A percentile compares a stretch with the other conserved stretches of the same genome.
Evolutionary conservation across 225 moss, liverwort and hornwort species (phyloP).

Genomic region (Rhytidiadelphus loreus): DNA sequence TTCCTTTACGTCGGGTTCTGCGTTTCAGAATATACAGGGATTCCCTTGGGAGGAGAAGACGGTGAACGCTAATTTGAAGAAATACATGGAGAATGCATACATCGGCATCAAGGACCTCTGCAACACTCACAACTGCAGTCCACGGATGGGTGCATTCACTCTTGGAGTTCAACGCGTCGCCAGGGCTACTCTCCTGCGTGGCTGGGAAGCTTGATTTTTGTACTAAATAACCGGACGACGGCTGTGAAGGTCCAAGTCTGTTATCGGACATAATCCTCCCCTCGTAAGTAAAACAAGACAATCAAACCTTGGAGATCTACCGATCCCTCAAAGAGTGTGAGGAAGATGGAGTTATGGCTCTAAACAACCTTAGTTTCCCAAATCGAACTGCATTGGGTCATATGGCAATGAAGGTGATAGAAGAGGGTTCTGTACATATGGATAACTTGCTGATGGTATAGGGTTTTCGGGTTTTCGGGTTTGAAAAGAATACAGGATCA

Average conservation of each 20-base stretch:
- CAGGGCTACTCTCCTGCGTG: slow-evolving; percentile 71
- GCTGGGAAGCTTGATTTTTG: slow-evolving; percentile 65
- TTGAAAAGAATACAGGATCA: background rate
- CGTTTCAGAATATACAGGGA: slow-evolving; percentile 73
- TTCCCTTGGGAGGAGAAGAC: slow-evolving; percentile 83
- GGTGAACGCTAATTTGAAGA: slow-evolving; percentile 72
- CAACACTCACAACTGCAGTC: slow-evolving; percentile 63
- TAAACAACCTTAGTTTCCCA: background rate
- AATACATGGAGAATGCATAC: slow-evolving; percentile 78
- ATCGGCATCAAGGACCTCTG: slow-evolving; percentile 49
- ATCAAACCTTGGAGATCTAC: background rate
- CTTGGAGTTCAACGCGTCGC: slow-evolving; percentile 85
- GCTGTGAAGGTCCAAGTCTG: background rate
- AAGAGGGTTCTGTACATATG: too few relatives aligned
- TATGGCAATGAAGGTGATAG: background rate
- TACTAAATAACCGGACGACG: background rate
- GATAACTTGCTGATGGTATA: background rate
- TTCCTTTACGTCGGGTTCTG: background rate
- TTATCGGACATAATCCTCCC: background rate
- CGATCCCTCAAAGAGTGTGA: background rate
- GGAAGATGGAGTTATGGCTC: background rate
- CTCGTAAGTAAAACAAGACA: background rate
- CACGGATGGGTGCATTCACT: slow-evolving; percentile 91
- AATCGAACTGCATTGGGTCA: background rate
- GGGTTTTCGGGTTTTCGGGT: too few relatives aligned